Evolutionary conservation across 2,329 filamentous ascomycete genomes (phyloP), one percentile per base, ranked within the genome.

Genomic region (Penicillium freii): DNA sequence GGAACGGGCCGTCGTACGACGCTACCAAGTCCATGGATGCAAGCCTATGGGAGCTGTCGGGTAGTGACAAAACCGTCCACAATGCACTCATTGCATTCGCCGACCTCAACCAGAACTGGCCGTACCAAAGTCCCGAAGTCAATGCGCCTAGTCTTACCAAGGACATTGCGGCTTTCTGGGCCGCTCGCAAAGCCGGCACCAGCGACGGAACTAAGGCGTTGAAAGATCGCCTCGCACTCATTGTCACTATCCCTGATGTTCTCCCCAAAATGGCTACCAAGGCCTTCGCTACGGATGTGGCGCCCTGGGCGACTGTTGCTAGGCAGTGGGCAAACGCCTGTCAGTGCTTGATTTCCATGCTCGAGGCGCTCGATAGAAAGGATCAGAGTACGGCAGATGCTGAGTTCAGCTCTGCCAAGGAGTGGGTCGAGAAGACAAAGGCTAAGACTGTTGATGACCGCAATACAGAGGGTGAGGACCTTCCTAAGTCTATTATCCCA

Each of bases 371-470:
- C 21, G 49, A 44, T 33, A 15, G 2, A 1, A 23, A 21, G 9
- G 27, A 51, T n/a, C 23, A 42, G 4, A n/a, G 13, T 10, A 51
- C 49, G 34, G 64, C 64, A 5, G 60, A 61, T 39, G 47, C 40
- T n/a, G 62, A 65, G 53, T 61, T 61, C 42, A 53, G 55, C 1
- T 29, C 48, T n/a, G 62, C 62, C 1, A 50, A 57, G 40, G 47
- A 46, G 15, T 65, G 62, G 62, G 44, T 64, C 25, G 57, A 56
- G 36, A 63, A 62, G 54, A 63, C 61, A 10, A 63, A 63, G 51
- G 48, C 59, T 17, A 62, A 60, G 57, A 62, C 61, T 38, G 61
- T 63, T 10, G 51, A 62, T 44, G 61, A 63, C 15, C 59, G 61
- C 1, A 53, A 62, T 21, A 36, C 54, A 5, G 23, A 56, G 3